These are phyloP conservation scores for Aspergillus nanangensis DNA, from an alignment of 495 filamentous ascomycete species.

Conservation along the genomic window DNA sequence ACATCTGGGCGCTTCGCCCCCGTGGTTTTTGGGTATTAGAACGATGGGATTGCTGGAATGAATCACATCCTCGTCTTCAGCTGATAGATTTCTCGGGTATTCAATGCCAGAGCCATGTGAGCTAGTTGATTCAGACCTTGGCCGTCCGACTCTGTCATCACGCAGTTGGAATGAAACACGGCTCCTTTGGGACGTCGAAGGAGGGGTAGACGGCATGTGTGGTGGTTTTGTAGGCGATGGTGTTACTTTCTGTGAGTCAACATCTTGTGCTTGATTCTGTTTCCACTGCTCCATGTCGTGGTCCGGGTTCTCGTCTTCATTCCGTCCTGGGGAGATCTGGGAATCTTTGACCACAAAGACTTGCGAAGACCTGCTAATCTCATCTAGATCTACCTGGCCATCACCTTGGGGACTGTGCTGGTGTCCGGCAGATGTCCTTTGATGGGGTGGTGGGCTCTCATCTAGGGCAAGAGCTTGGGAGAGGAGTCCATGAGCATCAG, in stretches of 20 bases:
- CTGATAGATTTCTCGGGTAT: conserved; percentile 2
- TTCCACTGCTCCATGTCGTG: conserved; percentile 1
- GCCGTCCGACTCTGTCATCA: neutral
- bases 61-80: conserved; percentile 4
- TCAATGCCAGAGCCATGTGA: conserved; percentile 6
- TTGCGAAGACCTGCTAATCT: conserved; percentile 26
- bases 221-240: conserved; percentile 26
- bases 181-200: conserved; percentile 10
- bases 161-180: conserved; percentile 5
- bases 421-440: conserved; percentile 1
- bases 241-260: conserved; percentile 12
- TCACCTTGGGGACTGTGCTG: conserved; percentile 3
- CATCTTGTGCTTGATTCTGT: conserved; percentile 1
- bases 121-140: conserved; percentile 6
- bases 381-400: conserved; percentile 9
- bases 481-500: conserved; percentile 34
- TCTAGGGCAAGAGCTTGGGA: conserved; percentile 37
- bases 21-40: neutral
- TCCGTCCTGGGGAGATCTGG: conserved; percentile 35
- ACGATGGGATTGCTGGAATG: conserved; percentile 14
- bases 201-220: conserved; percentile 23
- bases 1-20: conserved; percentile 3
- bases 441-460: conserved; percentile 12
- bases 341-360: conserved; percentile 43
- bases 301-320: conserved; percentile 3